Conservation (phyloP, 768 basidiomycete species). For the Panaeolus cyanescens region DNA sequence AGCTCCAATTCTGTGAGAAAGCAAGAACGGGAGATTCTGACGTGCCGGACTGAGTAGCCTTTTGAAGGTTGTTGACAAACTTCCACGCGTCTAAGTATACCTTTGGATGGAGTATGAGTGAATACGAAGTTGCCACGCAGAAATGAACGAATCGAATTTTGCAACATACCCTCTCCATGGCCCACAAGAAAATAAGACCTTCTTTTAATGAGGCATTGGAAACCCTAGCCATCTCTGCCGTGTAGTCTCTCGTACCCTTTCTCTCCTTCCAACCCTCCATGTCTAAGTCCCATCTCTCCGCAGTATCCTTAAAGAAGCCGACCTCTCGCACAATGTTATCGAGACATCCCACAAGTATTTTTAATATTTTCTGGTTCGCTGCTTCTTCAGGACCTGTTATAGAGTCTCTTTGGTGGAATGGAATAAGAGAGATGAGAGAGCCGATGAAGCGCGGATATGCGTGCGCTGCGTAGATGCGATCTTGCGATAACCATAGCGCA, state of each 20-base stretch:
- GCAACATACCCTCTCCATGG: constrained; percentile 68
- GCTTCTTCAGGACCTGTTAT: constrained; percentile 33
- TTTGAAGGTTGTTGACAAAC: constrained; percentile 37
- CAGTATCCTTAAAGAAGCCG: constrained; percentile 60
- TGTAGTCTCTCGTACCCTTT: constrained; percentile 67
- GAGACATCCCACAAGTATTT: constrained; percentile 52
- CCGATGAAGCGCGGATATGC: constrained; percentile 78
- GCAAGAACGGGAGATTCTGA: constrained; percentile 25
- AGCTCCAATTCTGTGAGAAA: constrained; percentile 67
- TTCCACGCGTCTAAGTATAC: constrained; percentile 74
- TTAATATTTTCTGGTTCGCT: constrained; percentile 43
- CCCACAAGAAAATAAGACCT: constrained; percentile 74
- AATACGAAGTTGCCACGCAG: neutral
- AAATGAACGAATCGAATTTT: neutral
- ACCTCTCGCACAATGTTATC: constrained; percentile 59
- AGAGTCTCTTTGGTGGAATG: constrained; percentile 39
- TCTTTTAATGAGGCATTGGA: constrained; percentile 52
- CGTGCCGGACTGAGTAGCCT: neutral
- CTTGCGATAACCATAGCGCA: constrained; percentile 68
- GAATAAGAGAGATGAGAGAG: constrained; percentile 61
- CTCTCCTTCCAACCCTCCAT: constrained; percentile 51
- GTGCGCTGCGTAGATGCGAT: constrained; percentile 72
- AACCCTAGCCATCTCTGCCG: constrained; percentile 68
- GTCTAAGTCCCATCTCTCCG: constrained; percentile 44
- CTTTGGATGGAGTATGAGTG: constrained; percentile 39